Evolutionary conservation across 75 land plant genomes (phyloP), one percentile per base, ranked within the genome.

Genomic region (Selaginella moellendorffii): DNA sequence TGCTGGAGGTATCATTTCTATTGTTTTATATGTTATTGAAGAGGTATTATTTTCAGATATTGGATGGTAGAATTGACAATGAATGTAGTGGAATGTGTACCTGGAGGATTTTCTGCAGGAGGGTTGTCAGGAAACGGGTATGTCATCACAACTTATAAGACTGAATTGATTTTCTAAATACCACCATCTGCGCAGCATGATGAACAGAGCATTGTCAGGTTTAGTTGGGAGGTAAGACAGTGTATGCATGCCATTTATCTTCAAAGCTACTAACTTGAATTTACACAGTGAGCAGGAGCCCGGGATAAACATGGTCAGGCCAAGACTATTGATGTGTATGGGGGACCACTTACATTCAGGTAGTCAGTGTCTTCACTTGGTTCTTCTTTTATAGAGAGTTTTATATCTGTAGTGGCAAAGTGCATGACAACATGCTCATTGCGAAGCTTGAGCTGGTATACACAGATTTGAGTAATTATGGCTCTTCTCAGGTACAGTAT

Each of bases 51-150:
- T 60, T 70, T 29, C 73, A 92, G 96, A 88, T 66, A 73, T 84
- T 25, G 77, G 80, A 92, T 85, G 74, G 86, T 92, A 69, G 97
- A 92, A 69, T 63, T 92, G 64, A 69, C 81, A 23, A 85, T 92
- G 95, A 92, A 88, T 81, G 78, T 81, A 31, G 95, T 92, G 24
- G 97, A 92, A 60, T 89, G 97, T 62, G 79, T 72, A 51, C 74
- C 79, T 66, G 85, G 97, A 54, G 97, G 97, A 27, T 81, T 88
- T 64, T 85, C 95, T 70, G 95, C 88, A 24, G 95, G 95, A 70
- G 97, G 97, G 70, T 93, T 88, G 17, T n/a, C n/a, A n/a, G n/a
- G n/a, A n/a, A n/a, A n/a, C n/a, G n/a, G n/a, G n/a, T n/a, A n/a
- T n/a, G n/a, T 71, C 88, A 54, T 92, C 95, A 67, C n/a, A n/a